Percentiles rank a stretch among this genome's conserved stretches.
Evolutionary conservation across 495 filamentous ascomycete genomes (phyloP).

Genomic region (Hyaloscypha variabilis): DNA sequence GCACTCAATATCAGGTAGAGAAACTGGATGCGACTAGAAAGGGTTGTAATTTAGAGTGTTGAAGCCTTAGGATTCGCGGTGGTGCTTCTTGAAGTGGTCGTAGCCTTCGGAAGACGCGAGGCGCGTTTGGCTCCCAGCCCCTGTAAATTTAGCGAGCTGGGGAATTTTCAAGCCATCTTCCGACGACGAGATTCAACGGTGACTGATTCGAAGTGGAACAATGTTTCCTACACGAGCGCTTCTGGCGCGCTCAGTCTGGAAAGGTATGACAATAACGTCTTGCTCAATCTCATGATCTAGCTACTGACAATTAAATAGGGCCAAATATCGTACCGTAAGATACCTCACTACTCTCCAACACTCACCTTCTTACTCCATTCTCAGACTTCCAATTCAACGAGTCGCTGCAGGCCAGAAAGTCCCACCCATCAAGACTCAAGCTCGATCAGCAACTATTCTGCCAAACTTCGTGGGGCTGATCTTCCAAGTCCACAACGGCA

Average conservation of each 20-base stretch:
- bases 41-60: not conserved
- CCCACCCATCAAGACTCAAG: slow-evolving; percentile 83
- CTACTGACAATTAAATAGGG: slow-evolving; percentile 42
- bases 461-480: slow-evolving; percentile 93
- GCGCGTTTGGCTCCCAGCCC: not conserved
- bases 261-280: slow-evolving; percentile 49
- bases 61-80: not conserved
- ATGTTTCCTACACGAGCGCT: slow-evolving; percentile 67
- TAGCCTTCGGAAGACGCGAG: not conserved
- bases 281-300: not conserved
- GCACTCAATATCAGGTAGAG: not conserved
- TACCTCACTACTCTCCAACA: not conserved
- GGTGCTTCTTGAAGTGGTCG: not conserved
- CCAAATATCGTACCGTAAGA: slow-evolving; percentile 76
- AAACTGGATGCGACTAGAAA: not conserved
- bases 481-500: slow-evolving; percentile 96
- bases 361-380: slow-evolving; percentile 13
- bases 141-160: slow-evolving; percentile 1
- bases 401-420: slow-evolving; percentile 62
- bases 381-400: slow-evolving; percentile 64
- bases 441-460: slow-evolving; percentile 88
- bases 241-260: slow-evolving; percentile 72
- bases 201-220: slow-evolving; percentile 28
- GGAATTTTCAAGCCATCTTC: not conserved
- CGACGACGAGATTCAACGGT: not conserved